Base-by-base conservation (phyloP, 225 moss, liverwort and hornwort genomes). In the Climacium dendroides region DNA sequence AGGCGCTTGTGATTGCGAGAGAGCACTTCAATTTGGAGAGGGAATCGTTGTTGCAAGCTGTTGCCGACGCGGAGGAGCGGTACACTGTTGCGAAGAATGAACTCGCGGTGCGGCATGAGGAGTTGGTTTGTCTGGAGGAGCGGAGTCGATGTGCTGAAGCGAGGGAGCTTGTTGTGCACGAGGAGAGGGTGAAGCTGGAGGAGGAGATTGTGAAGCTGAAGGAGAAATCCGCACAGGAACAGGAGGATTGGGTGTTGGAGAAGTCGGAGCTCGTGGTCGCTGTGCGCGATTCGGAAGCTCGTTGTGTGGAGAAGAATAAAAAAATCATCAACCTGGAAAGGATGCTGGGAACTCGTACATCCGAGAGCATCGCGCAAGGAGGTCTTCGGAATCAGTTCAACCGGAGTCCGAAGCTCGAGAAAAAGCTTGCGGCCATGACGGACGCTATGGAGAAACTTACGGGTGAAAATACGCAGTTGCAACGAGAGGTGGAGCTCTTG, bases 11-110 rank as follows among this genome's bases (percentile, higher is more conserved):
- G 34, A 54, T 92, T 71, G 79, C 90, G 19, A 84, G 87, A 81
- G 92, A 90, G 28, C 82, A 92, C 81, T 92, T 82, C 62, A 76
- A 67, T 63, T 74, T 87, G 82, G 91, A 92, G 90, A 93, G 54
- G 85, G 62, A 80, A 57, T 53, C 85, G 47, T 50, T 94, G 48
- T 61, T 74, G 80, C 86, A 50, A 73, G 85, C 80, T 28, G 87
- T 86, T 69, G 83, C 63, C 50, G 90, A 87, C 34, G 87, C 88
- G 19, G 88, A 93, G 75, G 39, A 88, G 62, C 86, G 87, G 23
- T 93, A 85, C 75, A 45, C 63, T 54, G 52, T 35, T 62, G 88
- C 85, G 81, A 87, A 87, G 87, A 70, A 85, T 15, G 87, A 91
- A 71, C 82, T 91, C 62, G 79, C 66, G 35, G 67, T 82, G 30